Conservation (phyloP, 1,139 yeast species). For the Suhomyces panamericanus region DNA sequence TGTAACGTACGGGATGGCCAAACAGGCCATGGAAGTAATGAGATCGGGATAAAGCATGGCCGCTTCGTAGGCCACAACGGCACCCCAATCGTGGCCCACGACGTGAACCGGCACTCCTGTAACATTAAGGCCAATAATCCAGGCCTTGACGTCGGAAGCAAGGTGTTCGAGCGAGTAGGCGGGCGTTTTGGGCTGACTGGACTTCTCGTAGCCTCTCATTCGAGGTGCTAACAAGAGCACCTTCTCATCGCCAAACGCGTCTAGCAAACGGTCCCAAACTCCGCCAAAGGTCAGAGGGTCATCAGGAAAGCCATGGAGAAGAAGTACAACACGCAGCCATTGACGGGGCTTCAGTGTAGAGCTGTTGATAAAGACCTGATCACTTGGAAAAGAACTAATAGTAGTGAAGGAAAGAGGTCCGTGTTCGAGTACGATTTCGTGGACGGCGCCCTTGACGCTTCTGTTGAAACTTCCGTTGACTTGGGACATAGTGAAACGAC, state of each 20-base stretch:
- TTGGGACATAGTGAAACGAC: background rate
- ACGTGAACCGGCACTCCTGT: conserved; percentile 36
- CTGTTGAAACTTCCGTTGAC: too few species aligned
- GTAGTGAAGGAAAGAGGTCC: conserved; percentile 31
- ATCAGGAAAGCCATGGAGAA: conserved; percentile 49
- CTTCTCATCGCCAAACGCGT: conserved; percentile 19
- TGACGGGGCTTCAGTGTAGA: conserved; percentile 10
- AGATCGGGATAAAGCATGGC: conserved; percentile 39
- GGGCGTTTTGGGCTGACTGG: conserved; percentile 30
- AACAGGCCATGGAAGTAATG: conserved; percentile 35
- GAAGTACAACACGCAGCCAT: conserved; percentile 31
- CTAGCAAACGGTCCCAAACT: conserved; percentile 26
- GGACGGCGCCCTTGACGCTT: background rate
- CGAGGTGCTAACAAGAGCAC: conserved; percentile 38
- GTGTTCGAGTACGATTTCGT: conserved; percentile 22
- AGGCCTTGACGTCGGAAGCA: conserved; percentile 39
- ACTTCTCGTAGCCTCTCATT: conserved; percentile 44
- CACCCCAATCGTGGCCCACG: conserved; percentile 53
- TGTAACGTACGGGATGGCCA: conserved; percentile 43
- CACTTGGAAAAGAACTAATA: conserved; percentile 21
- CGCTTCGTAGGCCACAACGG: conserved; percentile 37
- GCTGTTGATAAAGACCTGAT: conserved; percentile 19
- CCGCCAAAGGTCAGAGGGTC: conserved; percentile 32
- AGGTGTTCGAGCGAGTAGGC: conserved; percentile 33
- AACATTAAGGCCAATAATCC: conserved; percentile 30